Base-by-base conservation (phyloP, 2,329 filamentous ascomycete genomes). In the Exophiala sp. region DNA sequence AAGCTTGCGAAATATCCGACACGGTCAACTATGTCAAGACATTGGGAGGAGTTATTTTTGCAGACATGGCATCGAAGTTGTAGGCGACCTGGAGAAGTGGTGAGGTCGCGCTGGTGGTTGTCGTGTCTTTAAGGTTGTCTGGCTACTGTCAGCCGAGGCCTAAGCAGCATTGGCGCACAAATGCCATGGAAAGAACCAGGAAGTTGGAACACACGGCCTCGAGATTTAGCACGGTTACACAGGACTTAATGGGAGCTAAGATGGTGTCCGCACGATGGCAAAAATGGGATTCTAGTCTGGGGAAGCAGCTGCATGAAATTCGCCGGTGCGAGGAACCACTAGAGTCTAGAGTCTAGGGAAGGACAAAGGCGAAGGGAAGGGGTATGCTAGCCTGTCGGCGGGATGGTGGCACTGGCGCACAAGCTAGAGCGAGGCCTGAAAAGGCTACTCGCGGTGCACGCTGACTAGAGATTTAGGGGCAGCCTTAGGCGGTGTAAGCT, bases 241-340 rank as follows among this genome's bases (percentile, higher is more conserved):
- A 53, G 50, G 43, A 41, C 34, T 47, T 49, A n/a, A 53, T 48
- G 54, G 50, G 50, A 53, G 48, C 54, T 53, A 56, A 53, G 39
- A 53, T 56, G 54, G 54, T 42, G 54, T 27, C 50, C 54, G 46
- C 23, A 39, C n/a, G n/a, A n/a, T 37, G 39, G 41, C 22, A 27
- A 38, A 43, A 37, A 34, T 34, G 10, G 39, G 21, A 22, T 42
- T 27, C 10, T 6, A 24, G 19, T 11, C n/a, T 42, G 39, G 40
- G 23, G 13, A 32, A 21, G 35, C 43, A 41, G 14, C 43, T 54
- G 52, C 47, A 50, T 39, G 52, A 48, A 50, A 50, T 41, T 22
- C 47, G 44, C 44, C 48, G 52, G 52, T 39, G 46, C 40, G 14
- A 39, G 48, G 34, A 37, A 19, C 34, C 34, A 37, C 34, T 37